Percentiles rank a stretch among this genome's conserved stretches.
Conservation (phyloP, 768 basidiomycete genomes). For the Leccinum uliginosum region DNA sequence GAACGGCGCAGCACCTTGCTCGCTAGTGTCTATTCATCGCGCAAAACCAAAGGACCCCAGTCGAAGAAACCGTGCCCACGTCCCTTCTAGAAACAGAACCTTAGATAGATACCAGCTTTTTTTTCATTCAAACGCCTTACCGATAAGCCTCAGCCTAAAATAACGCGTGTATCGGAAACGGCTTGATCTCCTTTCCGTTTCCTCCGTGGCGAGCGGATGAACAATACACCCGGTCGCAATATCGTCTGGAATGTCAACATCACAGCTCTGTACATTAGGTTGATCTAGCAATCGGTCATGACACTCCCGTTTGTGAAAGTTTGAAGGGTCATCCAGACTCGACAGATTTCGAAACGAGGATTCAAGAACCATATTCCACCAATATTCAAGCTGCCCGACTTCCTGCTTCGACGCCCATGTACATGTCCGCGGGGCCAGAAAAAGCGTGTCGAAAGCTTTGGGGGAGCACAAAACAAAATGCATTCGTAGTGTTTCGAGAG, state of each 20-base stretch:
- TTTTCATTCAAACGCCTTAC: background rate
- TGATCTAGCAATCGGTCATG: background rate
- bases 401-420: background rate
- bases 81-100: constrained; percentile 1
- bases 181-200: background rate
- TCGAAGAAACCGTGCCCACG: background rate
- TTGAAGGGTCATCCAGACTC: background rate
- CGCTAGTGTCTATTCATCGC: background rate
- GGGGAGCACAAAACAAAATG: background rate
- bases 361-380: background rate
- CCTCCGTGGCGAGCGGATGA: constrained; percentile 7
- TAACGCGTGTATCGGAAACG: background rate
- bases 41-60: background rate
- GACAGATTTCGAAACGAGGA: background rate
- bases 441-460: background rate
- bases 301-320: background rate
- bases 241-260: background rate
- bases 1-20: background rate
- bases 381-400: background rate
- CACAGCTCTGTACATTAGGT: background rate
- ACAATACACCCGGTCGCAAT: background rate
- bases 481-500: background rate
- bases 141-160: constrained; percentile 8
- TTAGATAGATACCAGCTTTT: background rate
- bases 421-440: constrained; percentile 1